Base-by-base conservation (phyloP, 768 basidiomycete species). In the Tricholoma sp. region DNA sequence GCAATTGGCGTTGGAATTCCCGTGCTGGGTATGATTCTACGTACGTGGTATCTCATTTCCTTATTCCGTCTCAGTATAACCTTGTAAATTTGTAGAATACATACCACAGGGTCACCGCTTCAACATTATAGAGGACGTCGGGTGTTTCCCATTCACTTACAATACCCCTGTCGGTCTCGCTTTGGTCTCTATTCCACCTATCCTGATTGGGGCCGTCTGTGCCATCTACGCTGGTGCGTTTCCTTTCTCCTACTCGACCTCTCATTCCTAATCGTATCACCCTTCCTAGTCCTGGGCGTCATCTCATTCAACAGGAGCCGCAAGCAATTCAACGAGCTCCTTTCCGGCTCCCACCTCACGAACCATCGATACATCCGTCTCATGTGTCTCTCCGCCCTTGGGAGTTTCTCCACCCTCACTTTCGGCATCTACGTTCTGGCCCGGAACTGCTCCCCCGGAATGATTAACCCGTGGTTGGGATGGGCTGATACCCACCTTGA, bases 1-100 rank as follows among this genome's bases (percentile, higher is more conserved):
- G 69, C 73, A 1, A 80, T 85, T 54, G 76, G 79, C 1, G 56
- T 85, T 9, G 81, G 81, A 2, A 59, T 83, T n/a, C 84, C 84
- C 4, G 20, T 81, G 9, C 37, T 84, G 12, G 68, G 70, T 53
- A 61, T 64, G 53, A 52, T 57, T 54, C 50, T 63, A 47, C 49
- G 63, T 64, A 56, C 10, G 63, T 55, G 17, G 1, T 6, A 24
- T 49, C 3, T 15, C n/a, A 24, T 41, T 4, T 8, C 28, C 29
- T 15, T 32, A 28, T 28, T 17, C 31, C 7, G 3, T 17, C 32
- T 13, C 42, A 13, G 33, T 56, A 2, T 51, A 31, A 52, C 52
- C 12, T 24, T 12, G 41, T 11, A 29, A 20, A 32, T 3, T 34
- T 4, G 1, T 53, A 84, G 82, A 82, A 32, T 72, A 74, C 20